These are phyloP conservation scores for Chrysoporthe cubensis DNA, from an alignment of 2,329 filamentous ascomycete genomes.

Conservation along the genomic window DNA sequence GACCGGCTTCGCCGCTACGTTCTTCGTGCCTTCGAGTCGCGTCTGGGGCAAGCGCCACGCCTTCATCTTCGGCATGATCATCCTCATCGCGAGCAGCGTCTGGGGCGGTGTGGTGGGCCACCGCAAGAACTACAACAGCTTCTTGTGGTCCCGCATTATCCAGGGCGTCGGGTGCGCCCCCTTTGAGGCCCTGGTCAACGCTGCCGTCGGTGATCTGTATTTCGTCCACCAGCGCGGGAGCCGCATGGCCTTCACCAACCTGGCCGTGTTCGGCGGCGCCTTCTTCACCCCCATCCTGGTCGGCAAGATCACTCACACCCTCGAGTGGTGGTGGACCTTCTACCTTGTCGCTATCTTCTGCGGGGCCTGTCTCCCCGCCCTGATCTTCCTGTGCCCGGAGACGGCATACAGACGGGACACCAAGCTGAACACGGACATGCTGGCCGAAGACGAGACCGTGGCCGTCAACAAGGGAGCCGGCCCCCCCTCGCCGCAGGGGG, in stretches of 20 bases:
- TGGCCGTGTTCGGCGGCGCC: slow-evolving; percentile 60
- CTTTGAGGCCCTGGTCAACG: slow-evolving; percentile 89
- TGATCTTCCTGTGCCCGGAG: slow-evolving; percentile 83
- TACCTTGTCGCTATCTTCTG: slow-evolving; percentile 87
- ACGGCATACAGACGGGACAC: slow-evolving; percentile 74
- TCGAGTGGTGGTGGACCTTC: slow-evolving; percentile 89
- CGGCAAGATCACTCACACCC: slow-evolving; percentile 76
- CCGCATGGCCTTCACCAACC: slow-evolving; percentile 79
- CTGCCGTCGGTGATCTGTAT: slow-evolving; percentile 86
- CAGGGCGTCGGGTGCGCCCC: slow-evolving; percentile 87
- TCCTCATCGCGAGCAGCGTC: slow-evolving; percentile 73
- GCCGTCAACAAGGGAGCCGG: slow-evolving; percentile 9
- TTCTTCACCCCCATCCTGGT: slow-evolving; percentile 84
- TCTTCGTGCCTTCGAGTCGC: slow-evolving; percentile 85
- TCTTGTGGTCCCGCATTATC: slow-evolving; percentile 78
- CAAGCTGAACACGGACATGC: slow-evolving; percentile 71
- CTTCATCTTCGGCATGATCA: slow-evolving; percentile 75
- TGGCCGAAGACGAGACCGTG: slow-evolving; percentile 39
- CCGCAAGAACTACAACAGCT: slow-evolving; percentile 65
- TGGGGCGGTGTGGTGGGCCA: slow-evolving; percentile 74
- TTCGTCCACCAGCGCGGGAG: slow-evolving; percentile 84
- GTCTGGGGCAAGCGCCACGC: slow-evolving; percentile 93
- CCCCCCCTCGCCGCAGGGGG: background rate
- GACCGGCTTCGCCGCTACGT: slow-evolving; percentile 77
- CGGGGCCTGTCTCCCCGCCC: slow-evolving; percentile 67